These are phyloP conservation scores for Botryotinia convoluta DNA, from an alignment of 2,329 filamentous ascomycete genomes.

Conservation along the genomic window DNA sequence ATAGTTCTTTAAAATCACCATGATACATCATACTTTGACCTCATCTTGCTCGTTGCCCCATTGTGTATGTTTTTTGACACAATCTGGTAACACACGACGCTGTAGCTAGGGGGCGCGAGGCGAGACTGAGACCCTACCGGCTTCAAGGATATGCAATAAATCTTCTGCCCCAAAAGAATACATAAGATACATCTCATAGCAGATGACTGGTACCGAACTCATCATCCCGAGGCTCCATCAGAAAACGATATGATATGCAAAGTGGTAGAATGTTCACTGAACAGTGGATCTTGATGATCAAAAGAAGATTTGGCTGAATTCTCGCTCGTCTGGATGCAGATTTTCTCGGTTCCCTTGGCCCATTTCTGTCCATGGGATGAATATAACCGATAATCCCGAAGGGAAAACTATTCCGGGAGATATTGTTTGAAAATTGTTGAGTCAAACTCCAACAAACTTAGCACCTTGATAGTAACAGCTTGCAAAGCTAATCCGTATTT, in stretches of 20 bases:
- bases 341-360: background rate
- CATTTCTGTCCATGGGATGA: slow-evolving; percentile 6
- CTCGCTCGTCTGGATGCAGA: background rate
- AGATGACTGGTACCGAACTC: background rate
- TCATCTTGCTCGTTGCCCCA: background rate
- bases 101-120: slow-evolving; percentile 11
- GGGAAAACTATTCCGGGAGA: background rate
- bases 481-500: background rate
- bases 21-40: background rate
- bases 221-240: background rate
- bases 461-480: background rate
- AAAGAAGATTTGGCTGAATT: slow-evolving; percentile 15
- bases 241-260: background rate
- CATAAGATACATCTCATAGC: background rate
- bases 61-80: background rate
- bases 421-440: slow-evolving; percentile 1
- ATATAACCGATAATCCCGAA: slow-evolving; percentile 16
- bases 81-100: background rate
- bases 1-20: background rate
- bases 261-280: slow-evolving; percentile 17
- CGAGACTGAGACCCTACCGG: slow-evolving; percentile 13
- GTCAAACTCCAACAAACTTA: background rate
- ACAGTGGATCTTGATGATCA: slow-evolving; percentile 6
- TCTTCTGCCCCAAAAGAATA: background rate
- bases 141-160: slow-evolving; percentile 10